Evolutionary conservation across 345 rosid species (phyloP).

Genomic region (Eutrema yunnanense): DNA sequence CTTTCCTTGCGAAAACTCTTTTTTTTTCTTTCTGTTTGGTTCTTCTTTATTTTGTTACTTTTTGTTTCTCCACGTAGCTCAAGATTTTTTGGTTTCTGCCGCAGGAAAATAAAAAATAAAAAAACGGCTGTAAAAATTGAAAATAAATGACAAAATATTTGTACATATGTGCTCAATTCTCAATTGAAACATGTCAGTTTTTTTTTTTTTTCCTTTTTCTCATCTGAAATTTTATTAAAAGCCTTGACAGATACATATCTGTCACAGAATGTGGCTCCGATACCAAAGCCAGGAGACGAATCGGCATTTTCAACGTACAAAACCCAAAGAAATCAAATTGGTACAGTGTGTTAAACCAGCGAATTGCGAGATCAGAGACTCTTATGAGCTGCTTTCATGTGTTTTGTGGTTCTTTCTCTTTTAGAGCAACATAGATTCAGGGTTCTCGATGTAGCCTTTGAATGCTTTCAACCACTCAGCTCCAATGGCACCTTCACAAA

Average conservation of each 20-base stretch:
- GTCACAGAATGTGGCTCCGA: too few relatives aligned
- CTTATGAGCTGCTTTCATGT: conserved; percentile 8
- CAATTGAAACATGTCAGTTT: too few relatives aligned
- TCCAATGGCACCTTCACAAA: conserved; percentile 74
- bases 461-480: conserved; percentile 98
- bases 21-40: neutral
- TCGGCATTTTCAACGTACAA: neutral
- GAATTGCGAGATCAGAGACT: conserved; percentile 9
- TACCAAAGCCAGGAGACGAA: too few relatives aligned
- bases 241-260: too few relatives aligned
- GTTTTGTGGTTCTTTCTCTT: neutral
- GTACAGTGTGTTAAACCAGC: conserved; percentile 15
- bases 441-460: conserved; percentile 88
- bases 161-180: too few relatives aligned
- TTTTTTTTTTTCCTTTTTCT: too few relatives aligned
- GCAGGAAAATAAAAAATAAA: neutral
- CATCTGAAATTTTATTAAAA: too few relatives aligned
- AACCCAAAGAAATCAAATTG: conserved; percentile 12
- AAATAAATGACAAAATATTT: too few relatives aligned
- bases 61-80: neutral
- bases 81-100: neutral
- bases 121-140: neutral
- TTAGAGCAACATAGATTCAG: conserved; percentile 90
- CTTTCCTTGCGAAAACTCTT: conserved; percentile 1
- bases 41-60: neutral